Conservation (phyloP, 345 rosid species). For the Syzygium aromaticum region DNA sequence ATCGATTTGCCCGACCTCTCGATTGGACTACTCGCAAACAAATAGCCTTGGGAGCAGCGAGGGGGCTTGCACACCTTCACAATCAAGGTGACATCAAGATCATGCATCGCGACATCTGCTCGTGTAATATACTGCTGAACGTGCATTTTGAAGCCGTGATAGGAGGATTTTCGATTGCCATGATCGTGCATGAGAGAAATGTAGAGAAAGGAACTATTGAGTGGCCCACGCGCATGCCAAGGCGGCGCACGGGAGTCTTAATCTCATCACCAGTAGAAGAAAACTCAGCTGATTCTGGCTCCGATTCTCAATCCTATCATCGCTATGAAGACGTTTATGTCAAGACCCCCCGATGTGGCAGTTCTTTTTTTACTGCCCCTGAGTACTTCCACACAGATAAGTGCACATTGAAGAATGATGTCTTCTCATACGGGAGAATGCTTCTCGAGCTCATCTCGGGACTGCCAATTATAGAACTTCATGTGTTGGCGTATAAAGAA, state of each 20-base stretch:
- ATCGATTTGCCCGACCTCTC: not conserved
- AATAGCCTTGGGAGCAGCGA: not conserved
- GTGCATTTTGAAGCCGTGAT: not conserved
- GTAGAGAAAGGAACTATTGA: not conserved
- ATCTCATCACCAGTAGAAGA: too few relatives aligned
- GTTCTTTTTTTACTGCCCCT: too few relatives aligned
- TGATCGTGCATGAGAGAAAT: not conserved
- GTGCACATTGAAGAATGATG: too few relatives aligned
- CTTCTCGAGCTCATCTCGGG: not conserved
- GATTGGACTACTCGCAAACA: not conserved
- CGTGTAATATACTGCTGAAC: not conserved
- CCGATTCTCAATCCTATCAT: not conserved
- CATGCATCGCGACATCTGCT: not conserved
- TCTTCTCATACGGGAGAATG: not conserved
- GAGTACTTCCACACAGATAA: too few relatives aligned
- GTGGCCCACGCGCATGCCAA: not conserved
- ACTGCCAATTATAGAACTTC: rapidly evolving
- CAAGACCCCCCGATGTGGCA: too few relatives aligned
- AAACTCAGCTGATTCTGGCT: not conserved
- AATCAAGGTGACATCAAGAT: not conserved
- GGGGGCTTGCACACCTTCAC: not conserved
- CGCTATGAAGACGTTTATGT: not conserved
- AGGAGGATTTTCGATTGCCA: rapidly evolving
- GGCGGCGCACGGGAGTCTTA: too few relatives aligned
- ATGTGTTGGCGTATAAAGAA: rapidly evolving